These are phyloP conservation scores for Panicum miliaceum DNA, from an alignment of 176 grass and related monocot genomes.

Conservation along the genomic window DNA sequence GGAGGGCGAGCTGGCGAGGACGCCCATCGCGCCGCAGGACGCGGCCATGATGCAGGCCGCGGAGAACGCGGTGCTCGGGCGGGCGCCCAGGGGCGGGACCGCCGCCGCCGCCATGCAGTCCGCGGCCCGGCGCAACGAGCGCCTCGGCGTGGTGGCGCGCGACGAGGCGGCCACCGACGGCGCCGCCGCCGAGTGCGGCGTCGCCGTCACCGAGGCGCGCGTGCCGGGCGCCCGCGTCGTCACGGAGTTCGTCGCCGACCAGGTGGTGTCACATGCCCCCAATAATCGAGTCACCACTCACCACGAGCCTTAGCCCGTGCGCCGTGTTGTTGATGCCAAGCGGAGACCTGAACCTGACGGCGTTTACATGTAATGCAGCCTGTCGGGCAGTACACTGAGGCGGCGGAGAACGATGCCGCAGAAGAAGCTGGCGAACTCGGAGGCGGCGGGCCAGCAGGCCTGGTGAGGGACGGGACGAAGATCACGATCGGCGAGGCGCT, in stretches of 20 bases:
- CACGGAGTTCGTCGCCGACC: constrained; percentile 54
- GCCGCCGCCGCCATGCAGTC: constrained; percentile 64
- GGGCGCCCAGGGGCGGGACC: constrained; percentile 28
- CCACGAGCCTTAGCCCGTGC: not conserved
- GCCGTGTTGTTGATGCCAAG: not conserved
- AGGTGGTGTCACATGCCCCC: constrained; percentile 35
- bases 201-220: constrained; percentile 42
- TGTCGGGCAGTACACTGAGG: constrained; percentile 19
- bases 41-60: constrained; percentile 58
- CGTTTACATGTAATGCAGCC: not conserved
- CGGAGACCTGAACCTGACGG: not conserved
- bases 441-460: not conserved
- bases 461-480: constrained; percentile 21
- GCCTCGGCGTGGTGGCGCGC: constrained; percentile 26
- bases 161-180: constrained; percentile 38
- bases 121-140: constrained; percentile 48
- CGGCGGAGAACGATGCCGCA: not conserved
- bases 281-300: no score
- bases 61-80: constrained; percentile 38
- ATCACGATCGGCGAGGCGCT: constrained; percentile 61
- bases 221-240: constrained; percentile 42
- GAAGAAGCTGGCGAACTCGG: not conserved
- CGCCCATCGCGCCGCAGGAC: constrained; percentile 42
- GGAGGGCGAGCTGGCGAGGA: constrained; percentile 29
- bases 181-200: constrained; percentile 13